phyloP scores from a whole-genome alignment of 2,329 filamentous ascomycete species.

The Aspergillus bombycis region DNA sequence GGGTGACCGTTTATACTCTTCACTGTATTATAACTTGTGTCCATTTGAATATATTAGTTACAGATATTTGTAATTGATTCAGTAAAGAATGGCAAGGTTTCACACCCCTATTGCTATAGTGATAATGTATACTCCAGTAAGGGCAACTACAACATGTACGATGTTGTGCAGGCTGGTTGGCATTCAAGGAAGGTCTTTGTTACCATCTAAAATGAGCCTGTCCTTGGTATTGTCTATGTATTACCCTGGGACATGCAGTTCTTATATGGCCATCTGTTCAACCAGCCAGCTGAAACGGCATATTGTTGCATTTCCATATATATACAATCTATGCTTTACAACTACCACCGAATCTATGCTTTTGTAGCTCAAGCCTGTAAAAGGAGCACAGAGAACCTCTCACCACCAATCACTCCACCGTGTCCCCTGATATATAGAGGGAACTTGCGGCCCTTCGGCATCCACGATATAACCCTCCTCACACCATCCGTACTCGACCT shows the following conservation, averaged over 20 bases:
- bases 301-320: not conserved
- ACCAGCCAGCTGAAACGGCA: not conserved
- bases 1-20: not conserved
- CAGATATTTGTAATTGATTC: not conserved
- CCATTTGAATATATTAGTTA: not conserved
- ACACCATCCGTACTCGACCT: not conserved
- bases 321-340: not conserved
- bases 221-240: not conserved
- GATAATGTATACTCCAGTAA: no score
- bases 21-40: not conserved
- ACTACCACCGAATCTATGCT: not conserved
- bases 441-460: not conserved
- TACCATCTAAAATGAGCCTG: not conserved
- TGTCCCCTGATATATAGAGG: not conserved
- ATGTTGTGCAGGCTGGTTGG: no score
- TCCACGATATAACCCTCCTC: not conserved
- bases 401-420: not conserved
- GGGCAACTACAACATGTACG: no score
- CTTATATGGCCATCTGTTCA: no score
- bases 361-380: not conserved
- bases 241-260: no score
- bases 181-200: rapidly evolving
- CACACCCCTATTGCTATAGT: no score
- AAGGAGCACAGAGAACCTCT: no score
- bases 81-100: no score